Conservation (phyloP, 1,284 basidiomycete species). For the Rhodotorula sp. region DNA sequence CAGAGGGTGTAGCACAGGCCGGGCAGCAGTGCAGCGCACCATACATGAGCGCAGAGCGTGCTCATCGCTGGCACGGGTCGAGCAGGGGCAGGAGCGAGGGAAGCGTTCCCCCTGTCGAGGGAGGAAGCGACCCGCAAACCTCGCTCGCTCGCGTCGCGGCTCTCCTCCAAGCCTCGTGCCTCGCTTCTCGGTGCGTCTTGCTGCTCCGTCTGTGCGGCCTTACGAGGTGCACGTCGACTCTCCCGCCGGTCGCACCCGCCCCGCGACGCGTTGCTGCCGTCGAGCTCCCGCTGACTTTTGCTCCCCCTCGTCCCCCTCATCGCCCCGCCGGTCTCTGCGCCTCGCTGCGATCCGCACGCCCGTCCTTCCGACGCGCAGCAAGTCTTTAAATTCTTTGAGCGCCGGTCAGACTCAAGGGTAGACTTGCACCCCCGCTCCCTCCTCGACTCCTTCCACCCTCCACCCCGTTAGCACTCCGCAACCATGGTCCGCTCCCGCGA, state of each 20-base stretch:
- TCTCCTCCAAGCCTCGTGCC: conserved; percentile 11
- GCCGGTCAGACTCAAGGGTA: conserved; percentile 43
- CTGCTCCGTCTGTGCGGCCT: too few relatives aligned
- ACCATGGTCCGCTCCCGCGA: conserved; percentile 45
- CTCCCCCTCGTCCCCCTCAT: background rate
- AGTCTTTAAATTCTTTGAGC: conserved; percentile 46
- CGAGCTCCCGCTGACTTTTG: conserved; percentile 1
- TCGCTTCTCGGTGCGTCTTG: conserved; percentile 9
- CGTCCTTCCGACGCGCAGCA: conserved; percentile 22
- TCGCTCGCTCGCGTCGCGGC: background rate
- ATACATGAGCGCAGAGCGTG: too few relatives aligned
- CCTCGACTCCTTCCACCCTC: conserved; percentile 4
- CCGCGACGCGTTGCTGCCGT: background rate
- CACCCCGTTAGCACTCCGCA: background rate
- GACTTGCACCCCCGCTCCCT: conserved; percentile 33
- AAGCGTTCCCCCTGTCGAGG: too few relatives aligned
- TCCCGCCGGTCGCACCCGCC: background rate
- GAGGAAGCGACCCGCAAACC: too few relatives aligned
- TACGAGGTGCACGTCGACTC: background rate
- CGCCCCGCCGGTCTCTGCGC: too few relatives aligned
- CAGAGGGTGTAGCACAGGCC: too few relatives aligned
- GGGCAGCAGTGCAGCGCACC: too few relatives aligned
- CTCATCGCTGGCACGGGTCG: too few relatives aligned
- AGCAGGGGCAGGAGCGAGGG: too few relatives aligned
- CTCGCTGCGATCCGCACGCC: background rate